A percentile compares a stretch with the other conserved stretches of the same genome.
These are phyloP conservation scores for Wickerhamiella occidentalis DNA, from an alignment of 805 yeast genomes.

Conservation along the genomic window DNA sequence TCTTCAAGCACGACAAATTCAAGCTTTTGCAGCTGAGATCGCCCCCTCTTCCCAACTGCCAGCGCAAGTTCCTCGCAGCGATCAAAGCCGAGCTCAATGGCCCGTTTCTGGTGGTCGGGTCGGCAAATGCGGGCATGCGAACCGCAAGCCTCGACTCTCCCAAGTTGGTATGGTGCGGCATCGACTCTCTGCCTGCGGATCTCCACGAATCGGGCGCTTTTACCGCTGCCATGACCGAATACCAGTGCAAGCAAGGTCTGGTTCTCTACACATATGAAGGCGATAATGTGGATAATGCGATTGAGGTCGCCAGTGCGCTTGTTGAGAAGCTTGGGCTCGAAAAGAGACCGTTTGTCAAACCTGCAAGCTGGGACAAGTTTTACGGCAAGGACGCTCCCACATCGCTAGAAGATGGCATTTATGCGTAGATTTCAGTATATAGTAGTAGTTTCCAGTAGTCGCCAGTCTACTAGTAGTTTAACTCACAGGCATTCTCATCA, in stretches of 20 bases:
- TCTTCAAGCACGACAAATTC: constrained; percentile 25
- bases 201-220: constrained; percentile 9
- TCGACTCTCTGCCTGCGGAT: background rate
- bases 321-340: constrained; percentile 24
- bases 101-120: constrained; percentile 48
- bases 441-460: background rate
- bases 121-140: constrained; percentile 52
- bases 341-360: constrained; percentile 27
- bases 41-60: constrained; percentile 27
- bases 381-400: constrained; percentile 64
- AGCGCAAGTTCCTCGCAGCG: constrained; percentile 39
- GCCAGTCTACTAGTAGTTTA: no score
- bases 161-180: constrained; percentile 3
- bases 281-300: constrained; percentile 69
- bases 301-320: constrained; percentile 34
- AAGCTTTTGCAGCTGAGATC: constrained; percentile 10
- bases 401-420: constrained; percentile 69
- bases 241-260: constrained; percentile 16
- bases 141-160: background rate
- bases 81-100: constrained; percentile 27
- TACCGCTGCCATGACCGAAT: background rate
- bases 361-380: constrained; percentile 73
- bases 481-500: no score
- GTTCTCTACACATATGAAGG: constrained; percentile 74
- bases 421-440: constrained; percentile 31